Evolutionary conservation across 1,284 basidiomycete genomes (phyloP).

Genomic region (Meira nashicola): DNA sequence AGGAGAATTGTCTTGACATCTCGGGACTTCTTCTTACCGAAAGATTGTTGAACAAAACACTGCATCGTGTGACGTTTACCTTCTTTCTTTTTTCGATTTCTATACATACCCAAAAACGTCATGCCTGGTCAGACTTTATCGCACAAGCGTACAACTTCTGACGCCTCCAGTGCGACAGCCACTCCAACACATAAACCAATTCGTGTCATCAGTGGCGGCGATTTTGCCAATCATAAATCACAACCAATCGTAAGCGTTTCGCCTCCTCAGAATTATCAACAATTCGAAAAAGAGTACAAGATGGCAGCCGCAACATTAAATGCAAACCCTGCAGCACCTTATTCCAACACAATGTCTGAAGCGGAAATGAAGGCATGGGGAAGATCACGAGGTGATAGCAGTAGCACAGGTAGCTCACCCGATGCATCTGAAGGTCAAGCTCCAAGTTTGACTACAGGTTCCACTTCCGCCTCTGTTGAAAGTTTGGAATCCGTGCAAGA

Average conservation of each 20-base stretch:
- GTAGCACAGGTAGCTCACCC: conserved; percentile 4
- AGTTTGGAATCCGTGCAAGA: conserved; percentile 36
- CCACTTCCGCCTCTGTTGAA: conserved; percentile 29
- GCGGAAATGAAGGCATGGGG: not conserved
- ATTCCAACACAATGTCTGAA: not conserved
- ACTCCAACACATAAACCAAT: too few relatives aligned
- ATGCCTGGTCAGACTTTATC: too few relatives aligned
- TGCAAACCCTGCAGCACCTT: not conserved
- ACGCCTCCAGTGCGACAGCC: too few relatives aligned
- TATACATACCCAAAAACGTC: too few relatives aligned
- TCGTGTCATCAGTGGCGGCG: too few relatives aligned
- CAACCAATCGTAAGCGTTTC: conserved; percentile 5
- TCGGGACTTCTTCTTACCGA: too few relatives aligned
- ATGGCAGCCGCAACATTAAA: not conserved
- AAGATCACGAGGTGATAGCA: not conserved
- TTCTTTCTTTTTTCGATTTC: too few relatives aligned
- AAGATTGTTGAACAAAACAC: too few relatives aligned
- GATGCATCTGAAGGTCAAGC: conserved; percentile 24
- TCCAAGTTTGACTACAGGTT: conserved; percentile 43
- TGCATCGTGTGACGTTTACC: too few relatives aligned
- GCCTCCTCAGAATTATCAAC: not conserved
- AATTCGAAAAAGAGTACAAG: not conserved
- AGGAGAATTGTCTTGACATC: too few relatives aligned
- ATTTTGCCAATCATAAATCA: not conserved
- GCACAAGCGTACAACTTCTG: too few relatives aligned